A percentile compares a stretch with the other conserved stretches of the same genome.
These are phyloP conservation scores for Ophiostoma fasciatum DNA, from an alignment of 2,329 filamentous ascomycete genomes.

Conservation along the genomic window DNA sequence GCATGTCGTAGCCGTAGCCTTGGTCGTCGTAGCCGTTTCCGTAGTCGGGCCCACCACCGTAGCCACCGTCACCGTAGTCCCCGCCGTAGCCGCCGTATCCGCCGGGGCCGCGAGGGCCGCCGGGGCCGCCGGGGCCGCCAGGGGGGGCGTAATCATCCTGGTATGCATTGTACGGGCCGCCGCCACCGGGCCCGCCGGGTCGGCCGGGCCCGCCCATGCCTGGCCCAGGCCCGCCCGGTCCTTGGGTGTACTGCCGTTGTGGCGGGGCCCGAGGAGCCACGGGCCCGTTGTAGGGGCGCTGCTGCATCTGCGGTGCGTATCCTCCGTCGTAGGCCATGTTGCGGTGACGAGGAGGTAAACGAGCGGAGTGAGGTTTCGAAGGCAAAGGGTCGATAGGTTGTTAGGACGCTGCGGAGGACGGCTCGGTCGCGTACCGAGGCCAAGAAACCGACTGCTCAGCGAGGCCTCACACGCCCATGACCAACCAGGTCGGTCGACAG, in stretches of 20 bases:
- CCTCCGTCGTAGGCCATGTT: conserved; percentile 37
- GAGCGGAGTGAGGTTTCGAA: neutral
- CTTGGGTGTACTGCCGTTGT: conserved; percentile 21
- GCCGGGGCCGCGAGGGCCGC: conserved; percentile 23
- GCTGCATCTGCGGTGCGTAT: conserved; percentile 23
- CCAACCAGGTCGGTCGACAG: neutral
- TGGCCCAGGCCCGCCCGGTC: conserved; percentile 15
- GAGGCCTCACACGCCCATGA: conserved; percentile 5
- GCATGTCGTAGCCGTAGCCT: conserved; percentile 29
- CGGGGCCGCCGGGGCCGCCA: neutral
- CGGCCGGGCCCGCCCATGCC: conserved; percentile 15
- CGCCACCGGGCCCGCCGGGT: conserved; percentile 8
- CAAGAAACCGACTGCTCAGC: neutral
- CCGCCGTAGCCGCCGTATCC: conserved; percentile 19
- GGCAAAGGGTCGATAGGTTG: too few species aligned
- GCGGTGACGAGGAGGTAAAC: neutral
- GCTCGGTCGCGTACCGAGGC: conserved; percentile 4
- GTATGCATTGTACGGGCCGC: conserved; percentile 22
- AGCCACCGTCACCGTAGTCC: conserved; percentile 20
- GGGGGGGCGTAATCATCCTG: neutral
- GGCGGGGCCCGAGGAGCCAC: conserved; percentile 26
- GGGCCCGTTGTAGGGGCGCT: conserved; percentile 33
- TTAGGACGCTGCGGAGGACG: neutral
- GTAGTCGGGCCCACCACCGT: conserved; percentile 16
- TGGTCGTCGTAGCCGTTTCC: conserved; percentile 26